Evolutionary conservation across 148 eudicot genomes (phyloP).

Genomic region (Amaranthus hypochondriacus): DNA sequence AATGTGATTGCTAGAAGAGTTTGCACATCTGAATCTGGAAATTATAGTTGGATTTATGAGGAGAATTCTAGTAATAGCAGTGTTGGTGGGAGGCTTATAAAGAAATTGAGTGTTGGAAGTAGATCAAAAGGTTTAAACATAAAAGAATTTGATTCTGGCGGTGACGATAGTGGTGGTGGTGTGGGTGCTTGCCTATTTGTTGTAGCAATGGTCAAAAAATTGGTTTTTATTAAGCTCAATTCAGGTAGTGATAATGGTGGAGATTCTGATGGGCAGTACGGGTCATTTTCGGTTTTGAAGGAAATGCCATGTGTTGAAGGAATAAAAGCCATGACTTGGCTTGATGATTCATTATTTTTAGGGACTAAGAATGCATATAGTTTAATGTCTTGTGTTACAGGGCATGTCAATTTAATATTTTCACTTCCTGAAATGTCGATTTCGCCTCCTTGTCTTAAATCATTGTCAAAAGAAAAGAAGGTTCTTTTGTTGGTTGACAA

Average conservation of each 20-base stretch:
- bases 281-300: constrained; percentile 45
- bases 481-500: constrained; percentile 84
- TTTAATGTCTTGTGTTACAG: constrained; percentile 63
- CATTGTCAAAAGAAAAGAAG: constrained; percentile 51
- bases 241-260: constrained; percentile 18
- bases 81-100: constrained; percentile 42
- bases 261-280: constrained; percentile 26
- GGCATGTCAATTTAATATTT: constrained; percentile 59
- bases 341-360: constrained; percentile 71
- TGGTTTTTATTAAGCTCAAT: constrained; percentile 54
- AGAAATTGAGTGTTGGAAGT: constrained; percentile 50
- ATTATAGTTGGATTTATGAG: constrained; percentile 28
- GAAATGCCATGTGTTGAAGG: constrained; percentile 74
- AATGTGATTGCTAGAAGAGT: constrained; percentile 49
- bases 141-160: constrained; percentile 33
- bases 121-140: constrained; percentile 42
- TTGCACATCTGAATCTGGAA: constrained; percentile 31
- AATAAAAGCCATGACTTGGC: constrained; percentile 59
- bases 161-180: constrained; percentile 28
- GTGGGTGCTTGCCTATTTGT: constrained; percentile 43
- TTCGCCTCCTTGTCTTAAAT: constrained; percentile 53
- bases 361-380: constrained; percentile 66
- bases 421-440: constrained; percentile 60
- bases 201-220: constrained; percentile 49
- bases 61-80: constrained; percentile 19